Conservation (phyloP, 495 filamentous ascomycete genomes). For the Neurospora sp. region DNA sequence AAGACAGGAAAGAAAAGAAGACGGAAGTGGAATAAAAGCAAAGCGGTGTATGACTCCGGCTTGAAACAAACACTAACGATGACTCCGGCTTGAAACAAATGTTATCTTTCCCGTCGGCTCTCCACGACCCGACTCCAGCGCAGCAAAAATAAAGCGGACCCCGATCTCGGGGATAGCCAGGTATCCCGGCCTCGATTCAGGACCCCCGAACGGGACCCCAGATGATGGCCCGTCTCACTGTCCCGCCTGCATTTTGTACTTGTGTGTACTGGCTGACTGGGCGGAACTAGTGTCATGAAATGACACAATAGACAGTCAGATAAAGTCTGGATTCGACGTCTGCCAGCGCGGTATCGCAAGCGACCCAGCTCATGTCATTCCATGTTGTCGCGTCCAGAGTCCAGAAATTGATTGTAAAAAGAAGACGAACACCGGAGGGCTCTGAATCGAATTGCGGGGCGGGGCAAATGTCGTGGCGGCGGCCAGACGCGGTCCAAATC, state of each 20-base stretch:
- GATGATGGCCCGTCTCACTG: neutral
- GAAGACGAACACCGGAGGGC: neutral
- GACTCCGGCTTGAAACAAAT: neutral
- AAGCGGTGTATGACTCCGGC: neutral
- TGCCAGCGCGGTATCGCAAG: neutral
- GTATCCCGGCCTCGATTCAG: neutral
- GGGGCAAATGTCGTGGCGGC: neutral
- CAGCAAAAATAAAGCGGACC: neutral
- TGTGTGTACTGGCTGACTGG: neutral
- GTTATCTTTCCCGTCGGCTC: neutral
- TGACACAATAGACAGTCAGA: neutral
- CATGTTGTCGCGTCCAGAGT: neutral
- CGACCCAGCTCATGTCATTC: neutral
- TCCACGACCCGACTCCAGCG: neutral
- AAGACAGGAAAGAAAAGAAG: neutral
- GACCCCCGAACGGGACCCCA: neutral
- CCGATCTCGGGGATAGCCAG: neutral
- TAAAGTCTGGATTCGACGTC: neutral
- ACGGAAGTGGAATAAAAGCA: neutral
- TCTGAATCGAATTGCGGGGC: neutral
- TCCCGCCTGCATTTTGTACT: neutral
- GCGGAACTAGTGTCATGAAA: neutral
- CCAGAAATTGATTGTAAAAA: neutral
- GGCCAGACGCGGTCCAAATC: neutral
- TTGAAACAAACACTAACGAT: neutral